These are phyloP conservation scores for Jaltomata sinuosa DNA, from an alignment of 257 asterid genomes.

Conservation along the genomic window DNA sequence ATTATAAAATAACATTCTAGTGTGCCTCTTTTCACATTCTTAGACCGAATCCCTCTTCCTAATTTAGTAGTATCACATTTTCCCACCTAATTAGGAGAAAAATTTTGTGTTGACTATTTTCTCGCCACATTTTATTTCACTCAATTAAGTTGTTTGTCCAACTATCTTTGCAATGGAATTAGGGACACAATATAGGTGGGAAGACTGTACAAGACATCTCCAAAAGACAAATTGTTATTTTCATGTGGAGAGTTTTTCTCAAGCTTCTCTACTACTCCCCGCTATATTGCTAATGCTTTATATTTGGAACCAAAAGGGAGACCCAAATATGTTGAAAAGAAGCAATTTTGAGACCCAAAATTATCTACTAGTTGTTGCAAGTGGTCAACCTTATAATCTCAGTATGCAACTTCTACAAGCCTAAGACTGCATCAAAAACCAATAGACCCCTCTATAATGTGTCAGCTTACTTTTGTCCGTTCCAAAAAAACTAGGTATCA, in stretches of 20 bases:
- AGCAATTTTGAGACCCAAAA: background rate
- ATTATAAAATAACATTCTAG: no score
- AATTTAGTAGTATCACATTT: no score
- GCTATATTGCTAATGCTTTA: background rate
- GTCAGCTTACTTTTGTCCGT: background rate
- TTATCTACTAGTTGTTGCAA: background rate
- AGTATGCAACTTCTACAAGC: background rate
- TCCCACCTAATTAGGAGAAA: background rate
- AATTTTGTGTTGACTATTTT: background rate
- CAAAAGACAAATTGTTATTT: background rate
- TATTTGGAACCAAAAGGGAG: background rate
- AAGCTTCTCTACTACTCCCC: background rate
- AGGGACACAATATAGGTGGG: background rate
- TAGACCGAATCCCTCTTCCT: no score
- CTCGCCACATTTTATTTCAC: background rate
- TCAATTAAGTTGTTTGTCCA: background rate
- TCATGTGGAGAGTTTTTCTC: background rate
- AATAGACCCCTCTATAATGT: background rate
- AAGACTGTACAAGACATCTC: background rate
- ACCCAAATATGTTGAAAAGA: background rate
- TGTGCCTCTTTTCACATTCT: no score
- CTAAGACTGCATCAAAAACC: background rate
- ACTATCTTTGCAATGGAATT: background rate
- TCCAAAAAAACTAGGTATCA: background rate
- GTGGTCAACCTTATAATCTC: background rate